Percentiles rank a stretch among this genome's conserved stretches.
Evolutionary conservation across 352 stramenopile genomes (phyloP).

Genomic region (Detonula confervacea): DNA sequence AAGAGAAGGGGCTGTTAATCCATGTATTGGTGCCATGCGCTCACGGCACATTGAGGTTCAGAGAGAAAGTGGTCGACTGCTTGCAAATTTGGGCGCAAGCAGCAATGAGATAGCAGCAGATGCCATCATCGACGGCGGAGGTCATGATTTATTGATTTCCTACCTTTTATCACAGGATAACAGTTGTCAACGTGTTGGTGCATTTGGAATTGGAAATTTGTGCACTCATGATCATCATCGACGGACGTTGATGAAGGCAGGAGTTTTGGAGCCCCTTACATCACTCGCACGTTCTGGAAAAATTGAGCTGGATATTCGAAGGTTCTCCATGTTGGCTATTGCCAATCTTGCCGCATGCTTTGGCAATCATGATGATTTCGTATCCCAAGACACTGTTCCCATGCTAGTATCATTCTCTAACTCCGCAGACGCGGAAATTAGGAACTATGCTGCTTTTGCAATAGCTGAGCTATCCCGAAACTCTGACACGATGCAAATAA

Average conservation of each 20-base stretch:
- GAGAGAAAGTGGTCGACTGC: conserved; percentile 88
- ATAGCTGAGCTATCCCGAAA: conserved; percentile 96
- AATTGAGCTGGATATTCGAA: conserved; percentile 94
- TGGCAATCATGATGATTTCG: conserved; percentile 92
- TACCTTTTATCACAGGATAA: conserved; percentile 95
- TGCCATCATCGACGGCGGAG: conserved; percentile 90
- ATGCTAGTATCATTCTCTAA: conserved; percentile 95
- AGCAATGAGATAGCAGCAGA: conserved; percentile 89
- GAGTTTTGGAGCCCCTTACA: conserved; percentile 94
- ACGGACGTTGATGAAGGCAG: conserved; percentile 91
- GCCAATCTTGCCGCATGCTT: conserved; percentile 94
- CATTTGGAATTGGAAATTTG: conserved; percentile 94
- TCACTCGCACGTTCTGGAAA: conserved; percentile 93
- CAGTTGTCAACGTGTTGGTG: conserved; percentile 91
- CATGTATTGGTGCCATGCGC: conserved; percentile 93
- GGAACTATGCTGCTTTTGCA: conserved; percentile 94
- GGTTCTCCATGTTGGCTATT: conserved; percentile 92
- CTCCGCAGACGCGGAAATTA: conserved; percentile 92
- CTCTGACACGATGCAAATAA: conserved; percentile 91
- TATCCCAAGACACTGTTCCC: conserved; percentile 92
- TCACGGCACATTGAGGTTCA: conserved; percentile 95
- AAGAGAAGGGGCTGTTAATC: conserved; percentile 90
- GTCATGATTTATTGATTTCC: conserved; percentile 94
- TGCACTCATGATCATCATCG: conserved; percentile 89
- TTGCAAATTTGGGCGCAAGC: conserved; percentile 92